Base-by-base conservation (phyloP, 1,284 basidiomycete species). In the Boletellus deceptivus region DNA sequence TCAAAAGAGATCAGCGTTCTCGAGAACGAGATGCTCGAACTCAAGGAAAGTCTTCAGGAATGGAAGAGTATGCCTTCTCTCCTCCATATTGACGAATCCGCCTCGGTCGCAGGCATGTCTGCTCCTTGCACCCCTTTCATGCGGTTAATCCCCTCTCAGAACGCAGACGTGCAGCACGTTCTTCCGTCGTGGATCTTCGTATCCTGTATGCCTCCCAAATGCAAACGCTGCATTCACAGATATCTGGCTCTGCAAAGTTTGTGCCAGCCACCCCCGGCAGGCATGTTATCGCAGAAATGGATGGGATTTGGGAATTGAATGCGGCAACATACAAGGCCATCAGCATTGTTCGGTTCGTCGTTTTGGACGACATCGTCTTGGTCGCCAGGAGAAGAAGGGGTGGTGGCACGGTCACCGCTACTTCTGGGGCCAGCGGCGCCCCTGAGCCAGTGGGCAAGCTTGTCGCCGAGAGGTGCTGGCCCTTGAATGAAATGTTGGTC, bases 161-260 rank as follows among this genome's bases (percentile, higher is more conserved):
- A 50, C 77, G 83, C 10, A 70, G 82, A 17, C 75, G 82, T 16
- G 89, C 88, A 36, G 84, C 86, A 49, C 88, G 94, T 29, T 95
- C 93, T 20, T 97, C 94, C 4, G 80, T 97, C 16, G 89, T 91
- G 16, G 95, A 99, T 69, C 82, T 99, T 29, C 89, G 93, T 50
- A 86, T 94, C 44, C 82, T 99, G 56, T 98, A 99, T 68, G 91
- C 89, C 50, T 89, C 89, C 36, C 96, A 99, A 72, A 89, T 99
- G 76, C 91, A 94, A 59, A 83, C 85, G 2, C 76, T 99, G 0
- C 97, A 97, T 73, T 76, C 90, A 6, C 87, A 89, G 46, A 91
- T 99, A 57, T 93, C 98, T 64, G 96, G 97, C n/a, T 93, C 94
- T 0, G 89, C 94, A 58, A 98, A 98, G 69, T 95, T 96, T 65